These are phyloP conservation scores for Chamaecyparis obtusa DNA, from an alignment of 75 land plant species.

Conservation along the genomic window DNA sequence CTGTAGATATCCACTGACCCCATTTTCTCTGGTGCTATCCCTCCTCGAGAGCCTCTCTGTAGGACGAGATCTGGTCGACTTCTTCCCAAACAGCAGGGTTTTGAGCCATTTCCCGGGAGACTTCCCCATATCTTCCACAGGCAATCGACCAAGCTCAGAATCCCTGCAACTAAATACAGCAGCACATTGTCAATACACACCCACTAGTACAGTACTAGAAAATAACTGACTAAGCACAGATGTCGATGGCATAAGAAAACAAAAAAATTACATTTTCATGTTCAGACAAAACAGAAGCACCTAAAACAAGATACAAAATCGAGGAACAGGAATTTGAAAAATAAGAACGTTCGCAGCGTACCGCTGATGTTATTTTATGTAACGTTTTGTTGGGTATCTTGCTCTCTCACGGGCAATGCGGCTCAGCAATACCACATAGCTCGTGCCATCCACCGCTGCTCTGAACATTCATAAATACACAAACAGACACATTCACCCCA, in stretches of 20 bases:
- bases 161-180: neutral
- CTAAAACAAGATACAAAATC: neutral
- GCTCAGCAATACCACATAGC: slow-evolving; percentile 13
- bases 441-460: slow-evolving; percentile 5
- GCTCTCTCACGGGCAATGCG: slow-evolving; percentile 6
- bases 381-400: neutral
- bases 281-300: slow-evolving; percentile 2
- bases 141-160: neutral
- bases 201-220: neutral
- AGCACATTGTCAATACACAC: neutral
- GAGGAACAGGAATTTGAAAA: neutral
- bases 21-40: slow-evolving; percentile 2
- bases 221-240: neutral
- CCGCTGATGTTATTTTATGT: neutral
- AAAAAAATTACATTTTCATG: neutral
- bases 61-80: slow-evolving; percentile 27
- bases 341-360: neutral
- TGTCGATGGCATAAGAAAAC: neutral
- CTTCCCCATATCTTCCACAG: slow-evolving; percentile 38
- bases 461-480: slow-evolving; percentile 10
- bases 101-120: slow-evolving; percentile 62
- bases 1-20: neutral
- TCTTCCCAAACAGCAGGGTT: slow-evolving; percentile 43
- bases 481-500: neutral
- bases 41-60: slow-evolving; percentile 18